Base-by-base conservation (phyloP, 2,329 filamentous ascomycete genomes). In the Fusarium oligoseptatum region DNA sequence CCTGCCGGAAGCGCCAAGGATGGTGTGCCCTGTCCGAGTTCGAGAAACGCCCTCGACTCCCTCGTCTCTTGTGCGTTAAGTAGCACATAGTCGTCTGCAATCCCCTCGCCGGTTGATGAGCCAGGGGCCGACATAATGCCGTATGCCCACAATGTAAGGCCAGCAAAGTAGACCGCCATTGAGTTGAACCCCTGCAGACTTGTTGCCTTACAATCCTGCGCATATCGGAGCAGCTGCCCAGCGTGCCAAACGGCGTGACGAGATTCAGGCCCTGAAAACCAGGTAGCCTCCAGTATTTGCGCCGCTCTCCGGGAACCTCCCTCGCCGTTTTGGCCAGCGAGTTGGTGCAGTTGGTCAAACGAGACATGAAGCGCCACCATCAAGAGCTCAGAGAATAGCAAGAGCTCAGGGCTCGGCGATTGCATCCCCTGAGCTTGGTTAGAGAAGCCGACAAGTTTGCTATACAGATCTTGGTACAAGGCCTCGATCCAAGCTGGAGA, bases 361-460 rank as follows among this genome's bases (percentile, higher is more conserved):
- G 76, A 76, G 39, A 78, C 66, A 67, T 78, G 75, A 3, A 78
- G 72, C 9, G 70, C 67, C 76, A 78, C 78, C 76, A 77, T 77
- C 20, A 78, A 74, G 32, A 78, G 41, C 61, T 78, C 76, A 20
- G 70, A 76, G 63, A 78, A 56, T 10, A 78, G 67, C 15, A 60
- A 65, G 39, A 76, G 68, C 52, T 74, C 76, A 8, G 66, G 56
- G 27, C 65, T 63, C 22, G 60, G 27, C 7, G 24, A 62, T 43
- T 63, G 66, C 41, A 45, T 41, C 36, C 61, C 63, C 43, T 73
- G 69, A 12, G 68, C 56, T 43, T 73, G 72, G 39, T 66, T 68
- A 17, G 72, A 74, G 65, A 78, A 66, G 41, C 69, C 67, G 34
- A 56, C 41, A 15, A 78, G 64, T 36, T 70, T 52, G 20, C 66